A percentile compares a stretch with the other conserved stretches of the same genome.
phyloP scores from a whole-genome alignment of 2,329 filamentous ascomycete species.

The Exophiala sp. region DNA sequence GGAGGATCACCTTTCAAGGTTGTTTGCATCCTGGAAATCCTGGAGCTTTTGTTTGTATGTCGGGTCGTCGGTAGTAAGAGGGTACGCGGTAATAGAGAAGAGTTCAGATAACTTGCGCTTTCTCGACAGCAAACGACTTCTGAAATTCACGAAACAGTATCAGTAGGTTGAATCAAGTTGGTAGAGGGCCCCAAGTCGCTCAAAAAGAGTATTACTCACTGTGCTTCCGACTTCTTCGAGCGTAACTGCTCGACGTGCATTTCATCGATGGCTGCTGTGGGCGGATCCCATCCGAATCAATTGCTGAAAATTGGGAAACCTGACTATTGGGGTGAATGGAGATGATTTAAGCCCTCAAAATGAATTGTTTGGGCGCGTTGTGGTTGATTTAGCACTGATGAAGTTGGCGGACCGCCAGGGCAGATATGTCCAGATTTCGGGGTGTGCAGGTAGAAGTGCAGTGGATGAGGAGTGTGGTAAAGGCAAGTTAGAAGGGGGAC shows the following conservation, averaged over 20 bases:
- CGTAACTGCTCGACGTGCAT: conserved; percentile 41
- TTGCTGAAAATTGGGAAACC: conserved; percentile 39
- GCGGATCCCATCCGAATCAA: conserved; percentile 47
- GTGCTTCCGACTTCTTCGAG: conserved; percentile 47
- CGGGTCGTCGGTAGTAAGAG: conserved; percentile 48
- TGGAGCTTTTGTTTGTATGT: conserved; percentile 48
- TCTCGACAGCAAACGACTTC: conserved; percentile 64
- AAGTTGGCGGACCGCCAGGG: conserved; percentile 14
- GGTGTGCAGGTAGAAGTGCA: conserved; percentile 9
- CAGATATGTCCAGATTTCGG: conserved; percentile 12
- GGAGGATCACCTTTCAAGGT: conserved; percentile 50
- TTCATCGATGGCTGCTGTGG: conserved; percentile 20
- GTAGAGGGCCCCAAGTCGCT: conserved; percentile 28
- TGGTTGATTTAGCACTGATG: conserved; percentile 33
- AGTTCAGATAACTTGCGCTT: conserved; percentile 88
- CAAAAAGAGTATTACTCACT: conserved; percentile 39
- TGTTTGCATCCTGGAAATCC: conserved; percentile 53
- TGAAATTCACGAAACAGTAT: conserved; percentile 37
- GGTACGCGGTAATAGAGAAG: conserved; percentile 66
- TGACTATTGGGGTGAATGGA: conserved; percentile 38
- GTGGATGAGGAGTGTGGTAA: conserved; percentile 4
- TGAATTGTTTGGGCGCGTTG: conserved; percentile 40
- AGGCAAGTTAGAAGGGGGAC: conserved; percentile 1
- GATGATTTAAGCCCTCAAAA: conserved; percentile 42
- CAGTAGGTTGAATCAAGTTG: conserved; percentile 31